Conservation (phyloP, 148 eudicot genomes). For the Spergularia marina region DNA sequence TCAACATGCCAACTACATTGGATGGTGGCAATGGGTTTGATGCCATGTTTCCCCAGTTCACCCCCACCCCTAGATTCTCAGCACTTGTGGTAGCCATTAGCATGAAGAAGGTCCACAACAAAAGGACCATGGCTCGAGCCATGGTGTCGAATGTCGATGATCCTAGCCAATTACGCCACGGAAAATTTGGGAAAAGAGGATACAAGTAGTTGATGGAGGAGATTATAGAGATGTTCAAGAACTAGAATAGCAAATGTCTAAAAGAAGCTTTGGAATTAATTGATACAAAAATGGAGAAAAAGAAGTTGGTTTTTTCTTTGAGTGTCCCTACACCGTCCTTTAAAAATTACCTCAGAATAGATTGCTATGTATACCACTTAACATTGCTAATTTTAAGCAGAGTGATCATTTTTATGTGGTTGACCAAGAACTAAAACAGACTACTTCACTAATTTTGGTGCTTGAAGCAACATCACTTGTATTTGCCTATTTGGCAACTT, state of each 20-base stretch:
- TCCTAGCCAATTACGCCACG: background rate
- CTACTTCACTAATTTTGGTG: constrained; percentile 28
- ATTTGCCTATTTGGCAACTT: no score
- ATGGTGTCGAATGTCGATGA: constrained; percentile 28
- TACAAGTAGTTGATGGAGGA: constrained; percentile 1
- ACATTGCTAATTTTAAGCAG: constrained; percentile 18
- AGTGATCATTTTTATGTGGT: background rate
- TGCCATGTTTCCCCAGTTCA: constrained; percentile 79
- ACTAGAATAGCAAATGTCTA: background rate
- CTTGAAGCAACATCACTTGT: background rate
- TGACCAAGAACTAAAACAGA: constrained; percentile 13
- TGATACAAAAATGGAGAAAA: background rate
- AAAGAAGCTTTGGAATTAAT: background rate
- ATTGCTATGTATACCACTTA: background rate
- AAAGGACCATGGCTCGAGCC: constrained; percentile 40
- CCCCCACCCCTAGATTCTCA: constrained; percentile 37
- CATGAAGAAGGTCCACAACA: constrained; percentile 21
- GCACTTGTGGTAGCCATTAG: constrained; percentile 10
- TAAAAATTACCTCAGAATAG: constrained; percentile 3
- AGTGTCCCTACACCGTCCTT: background rate
- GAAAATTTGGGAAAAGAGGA: background rate
- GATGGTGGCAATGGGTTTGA: constrained; percentile 47
- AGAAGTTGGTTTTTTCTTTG: background rate
- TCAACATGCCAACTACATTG: constrained; percentile 54
- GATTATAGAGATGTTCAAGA: constrained; percentile 13